A percentile compares a stretch with the other conserved stretches of the same genome.
These are phyloP conservation scores for Fusarium nematophilum DNA, from an alignment of 2,329 filamentous ascomycete genomes.

Conservation along the genomic window DNA sequence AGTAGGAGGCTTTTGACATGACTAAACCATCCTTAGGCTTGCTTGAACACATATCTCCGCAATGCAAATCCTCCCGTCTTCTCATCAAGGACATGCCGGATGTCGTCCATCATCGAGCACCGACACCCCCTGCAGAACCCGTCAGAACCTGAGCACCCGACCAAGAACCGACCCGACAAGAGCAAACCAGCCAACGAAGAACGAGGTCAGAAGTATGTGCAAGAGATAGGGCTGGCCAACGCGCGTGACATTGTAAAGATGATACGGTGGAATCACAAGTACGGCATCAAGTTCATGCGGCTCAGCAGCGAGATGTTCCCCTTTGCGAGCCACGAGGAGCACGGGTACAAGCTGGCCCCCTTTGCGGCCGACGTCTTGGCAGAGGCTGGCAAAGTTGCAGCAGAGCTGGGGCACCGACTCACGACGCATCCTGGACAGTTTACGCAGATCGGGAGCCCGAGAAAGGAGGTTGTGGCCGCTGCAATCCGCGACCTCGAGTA, in stretches of 20 bases:
- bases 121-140: constrained; percentile 83
- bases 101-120: constrained; percentile 90
- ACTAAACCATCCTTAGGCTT: constrained; percentile 67
- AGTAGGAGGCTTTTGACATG: background rate
- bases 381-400: constrained; percentile 81
- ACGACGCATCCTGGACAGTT: constrained; percentile 95
- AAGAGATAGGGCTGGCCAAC: constrained; percentile 83
- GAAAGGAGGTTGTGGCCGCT: constrained; percentile 78
- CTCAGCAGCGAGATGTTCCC: constrained; percentile 97
- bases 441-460: constrained; percentile 89
- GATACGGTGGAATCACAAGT: constrained; percentile 91
- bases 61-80: constrained; percentile 86
- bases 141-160: constrained; percentile 79
- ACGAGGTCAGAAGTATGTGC: constrained; percentile 78
- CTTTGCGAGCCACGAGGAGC: constrained; percentile 87
- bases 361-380: constrained; percentile 84
- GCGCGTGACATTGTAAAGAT: constrained; percentile 86
- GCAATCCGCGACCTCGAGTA: constrained; percentile 87
- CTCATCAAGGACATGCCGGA: constrained; percentile 89
- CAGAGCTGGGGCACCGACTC: constrained; percentile 82
- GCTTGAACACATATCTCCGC: constrained; percentile 91
- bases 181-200: constrained; percentile 72
- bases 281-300: constrained; percentile 91
- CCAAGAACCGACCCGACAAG: constrained; percentile 87
- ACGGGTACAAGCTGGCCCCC: constrained; percentile 85